Evolutionary conservation across 306 rosid species (phyloP).

Genomic region (Quercus bicolor): DNA sequence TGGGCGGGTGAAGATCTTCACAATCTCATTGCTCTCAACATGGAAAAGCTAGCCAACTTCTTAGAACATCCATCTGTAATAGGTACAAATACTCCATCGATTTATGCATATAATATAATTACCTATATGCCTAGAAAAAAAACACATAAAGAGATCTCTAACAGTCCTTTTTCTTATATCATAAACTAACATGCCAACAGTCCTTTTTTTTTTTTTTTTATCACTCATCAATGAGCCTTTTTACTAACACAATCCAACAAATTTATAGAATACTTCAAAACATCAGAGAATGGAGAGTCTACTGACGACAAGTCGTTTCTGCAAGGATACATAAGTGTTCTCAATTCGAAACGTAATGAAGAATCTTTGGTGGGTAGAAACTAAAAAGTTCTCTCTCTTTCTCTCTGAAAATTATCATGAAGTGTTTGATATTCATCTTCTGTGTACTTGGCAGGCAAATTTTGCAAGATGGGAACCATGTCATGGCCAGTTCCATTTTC

Average conservation of each 20-base stretch:
- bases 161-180: no score
- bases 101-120: no score
- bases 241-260: neutral
- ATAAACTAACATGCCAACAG: neutral
- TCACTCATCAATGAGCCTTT: neutral
- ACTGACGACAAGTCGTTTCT: constrained; percentile 24
- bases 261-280: constrained; percentile 34
- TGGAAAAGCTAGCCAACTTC: constrained; percentile 51
- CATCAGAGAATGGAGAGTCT: constrained; percentile 19
- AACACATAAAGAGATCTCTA: no score
- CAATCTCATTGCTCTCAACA: constrained; percentile 50
- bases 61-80: constrained; percentile 44
- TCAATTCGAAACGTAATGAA: constrained; percentile 38
- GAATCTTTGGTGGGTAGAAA: constrained; percentile 46
- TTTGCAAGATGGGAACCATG: constrained; percentile 92
- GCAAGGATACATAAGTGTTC: constrained; percentile 32
- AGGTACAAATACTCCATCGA: neutral
- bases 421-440: neutral
- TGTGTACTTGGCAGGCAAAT: constrained; percentile 43
- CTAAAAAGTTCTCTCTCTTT: neutral
- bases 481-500: constrained; percentile 69
- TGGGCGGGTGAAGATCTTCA: constrained; percentile 97
- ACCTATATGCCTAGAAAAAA: no score
- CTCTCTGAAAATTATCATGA: neutral
- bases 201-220: neutral